Percentiles rank a stretch among this genome's conserved stretches.
Evolutionary conservation across 352 stramenopile species (phyloP).

Genomic region (Phytopythium boreale): DNA sequence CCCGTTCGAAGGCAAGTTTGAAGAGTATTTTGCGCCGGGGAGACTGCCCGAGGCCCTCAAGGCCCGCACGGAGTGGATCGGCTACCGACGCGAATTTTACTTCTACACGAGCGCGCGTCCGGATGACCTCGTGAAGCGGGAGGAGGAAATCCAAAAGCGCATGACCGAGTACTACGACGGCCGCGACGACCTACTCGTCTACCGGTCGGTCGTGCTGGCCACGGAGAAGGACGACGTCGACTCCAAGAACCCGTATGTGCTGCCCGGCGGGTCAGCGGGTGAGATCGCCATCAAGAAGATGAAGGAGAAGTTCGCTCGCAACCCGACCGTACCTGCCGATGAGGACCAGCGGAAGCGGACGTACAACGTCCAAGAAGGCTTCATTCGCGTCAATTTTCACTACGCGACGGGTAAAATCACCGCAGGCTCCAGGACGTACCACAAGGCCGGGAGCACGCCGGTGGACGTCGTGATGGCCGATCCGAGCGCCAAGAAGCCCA

Average conservation of each 20-base stretch:
- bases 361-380: constrained; percentile 89
- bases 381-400: constrained; percentile 89
- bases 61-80: constrained; percentile 82
- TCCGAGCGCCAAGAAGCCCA: constrained; percentile 57
- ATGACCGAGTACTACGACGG: constrained; percentile 86
- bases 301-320: constrained; percentile 90
- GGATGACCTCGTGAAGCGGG: constrained; percentile 82
- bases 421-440: constrained; percentile 71
- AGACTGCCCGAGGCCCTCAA: constrained; percentile 74
- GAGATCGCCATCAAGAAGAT: constrained; percentile 91
- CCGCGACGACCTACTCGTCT: constrained; percentile 84
- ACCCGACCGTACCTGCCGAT: constrained; percentile 42
- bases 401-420: constrained; percentile 93
- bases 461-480: constrained; percentile 77
- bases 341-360: constrained; percentile 88
- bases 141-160: constrained; percentile 88
- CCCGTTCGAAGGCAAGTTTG: constrained; percentile 85
- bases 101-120: constrained; percentile 91
- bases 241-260: constrained; percentile 74
- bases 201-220: constrained; percentile 76
- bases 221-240: constrained; percentile 77
- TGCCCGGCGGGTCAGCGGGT: constrained; percentile 62
- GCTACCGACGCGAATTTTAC: constrained; percentile 81
- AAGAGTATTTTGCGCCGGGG: constrained; percentile 76
- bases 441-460: constrained; percentile 62